Evolutionary conservation across 805 yeast genomes (phyloP), one percentile per base, ranked within the genome.

Genomic region (Wickerhamomyces rabaulensis): DNA sequence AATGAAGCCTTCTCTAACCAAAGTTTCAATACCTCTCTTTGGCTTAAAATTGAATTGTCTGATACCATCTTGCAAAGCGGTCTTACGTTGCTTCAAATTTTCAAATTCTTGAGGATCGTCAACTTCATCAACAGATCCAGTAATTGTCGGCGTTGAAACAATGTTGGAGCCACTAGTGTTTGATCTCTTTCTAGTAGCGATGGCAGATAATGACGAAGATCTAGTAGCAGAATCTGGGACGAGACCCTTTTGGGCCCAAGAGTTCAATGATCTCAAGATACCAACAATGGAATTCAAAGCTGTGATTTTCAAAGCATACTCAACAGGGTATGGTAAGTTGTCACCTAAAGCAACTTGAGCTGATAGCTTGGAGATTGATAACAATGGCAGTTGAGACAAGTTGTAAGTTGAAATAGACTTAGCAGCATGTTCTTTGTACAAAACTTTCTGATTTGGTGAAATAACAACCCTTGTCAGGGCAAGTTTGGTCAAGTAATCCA

Each of bases 71-170:
- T 85, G 73, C 33, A 92, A 70, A 3, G 85, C 85, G 29, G 86
- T 89, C 64, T 94, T 94, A 48, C 92, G 74, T 56, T 81, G 86
- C 59, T 94, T 95, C 54, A 83, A 75, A 42, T 75, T 80, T 56
- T 91, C 97, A 65, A 94, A 92, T 63, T 89, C 95, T 19, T 78
- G 75, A 1, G 95, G 91, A 55, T 84, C 88, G 59, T 86, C 95
- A 15, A 69, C 54, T 10, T 76, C 84, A 9, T 58, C 62, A 29
- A 41, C 40, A 9, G 58, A 49, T 45, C 39, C 41, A 40, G 29
- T 42, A 41, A n/a, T 38, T 2, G 46, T 20, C 4, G 45, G 45
- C 19, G 46, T 31, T 6, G 21, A 15, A 29, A 42, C 55, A n/a
- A 36, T 37, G 25, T 47, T 43, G 2, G 66, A 58, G 9, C 59